These are phyloP conservation scores for Ophiostoma ips DNA, from an alignment of 2,329 filamentous ascomycete genomes.

Conservation along the genomic window DNA sequence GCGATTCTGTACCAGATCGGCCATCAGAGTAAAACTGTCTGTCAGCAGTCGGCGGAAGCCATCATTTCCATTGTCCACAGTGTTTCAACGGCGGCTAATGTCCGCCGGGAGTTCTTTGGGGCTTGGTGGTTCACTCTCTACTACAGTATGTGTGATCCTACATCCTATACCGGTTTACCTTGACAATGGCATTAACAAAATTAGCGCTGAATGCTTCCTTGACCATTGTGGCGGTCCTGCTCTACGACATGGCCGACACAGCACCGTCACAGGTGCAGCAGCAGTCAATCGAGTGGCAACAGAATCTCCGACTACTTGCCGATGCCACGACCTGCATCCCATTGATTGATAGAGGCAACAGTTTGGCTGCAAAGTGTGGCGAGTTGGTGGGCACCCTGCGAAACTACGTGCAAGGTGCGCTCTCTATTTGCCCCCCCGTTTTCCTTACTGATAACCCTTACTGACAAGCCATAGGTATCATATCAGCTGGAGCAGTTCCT, in stretches of 20 bases:
- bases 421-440: too few species aligned
- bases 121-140: neutral
- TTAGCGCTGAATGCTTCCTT: neutral
- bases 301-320: neutral
- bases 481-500: too few species aligned
- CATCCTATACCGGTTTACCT: neutral
- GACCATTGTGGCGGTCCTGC: neutral
- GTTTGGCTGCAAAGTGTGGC: neutral
- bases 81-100: neutral
- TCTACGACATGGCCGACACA: neutral
- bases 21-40: constrained; percentile 1
- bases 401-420: neutral
- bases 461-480: neutral
- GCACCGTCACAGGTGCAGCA: neutral
- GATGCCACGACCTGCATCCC: neutral
- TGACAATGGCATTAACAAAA: neutral
- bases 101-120: neutral
- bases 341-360: neutral
- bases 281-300: neutral
- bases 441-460: too few species aligned
- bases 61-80: constrained; percentile 6
- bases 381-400: neutral
- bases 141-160: neutral
- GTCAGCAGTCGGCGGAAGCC: neutral
- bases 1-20: constrained; percentile 3